A percentile compares a stretch with the other conserved stretches of the same genome.
Evolutionary conservation across 2,329 filamentous ascomycete species (phyloP).

Genomic region (Claviceps africana): DNA sequence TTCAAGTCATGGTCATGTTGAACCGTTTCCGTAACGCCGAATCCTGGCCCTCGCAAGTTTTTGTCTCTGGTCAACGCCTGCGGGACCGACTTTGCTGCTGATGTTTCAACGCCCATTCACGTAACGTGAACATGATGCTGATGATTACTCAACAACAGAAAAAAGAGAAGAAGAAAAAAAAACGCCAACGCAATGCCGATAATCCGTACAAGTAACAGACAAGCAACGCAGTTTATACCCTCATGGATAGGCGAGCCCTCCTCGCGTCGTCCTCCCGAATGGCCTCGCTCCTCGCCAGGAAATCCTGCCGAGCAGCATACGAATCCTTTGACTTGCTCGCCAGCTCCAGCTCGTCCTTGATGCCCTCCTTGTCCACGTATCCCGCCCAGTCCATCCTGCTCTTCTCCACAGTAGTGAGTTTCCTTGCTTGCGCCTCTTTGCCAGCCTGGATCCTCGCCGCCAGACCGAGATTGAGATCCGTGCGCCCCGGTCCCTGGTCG

Average conservation of each 20-base stretch:
- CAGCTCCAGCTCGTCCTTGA: slow-evolving; percentile 52
- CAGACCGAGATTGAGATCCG: slow-evolving; percentile 45
- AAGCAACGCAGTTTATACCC: slow-evolving; percentile 10
- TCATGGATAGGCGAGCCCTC: slow-evolving; percentile 33
- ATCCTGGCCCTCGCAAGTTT: not conserved
- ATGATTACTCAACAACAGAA: not conserved
- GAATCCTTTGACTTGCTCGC: slow-evolving; percentile 52
- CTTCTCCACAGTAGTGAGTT: slow-evolving; percentile 59
- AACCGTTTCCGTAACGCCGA: not conserved
- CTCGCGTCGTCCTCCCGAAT: slow-evolving; percentile 47
- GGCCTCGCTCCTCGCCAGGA: slow-evolving; percentile 50
- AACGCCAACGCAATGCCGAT: not conserved
- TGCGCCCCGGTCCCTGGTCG: slow-evolving; percentile 29
- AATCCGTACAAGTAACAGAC: not conserved
- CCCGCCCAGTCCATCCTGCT: slow-evolving; percentile 61
- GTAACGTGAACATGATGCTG: not conserved
- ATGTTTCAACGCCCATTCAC: not conserved
- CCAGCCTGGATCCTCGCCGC: slow-evolving; percentile 32
- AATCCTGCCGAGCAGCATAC: slow-evolving; percentile 48
- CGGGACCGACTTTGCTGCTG: not conserved
- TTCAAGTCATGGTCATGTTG: not conserved
- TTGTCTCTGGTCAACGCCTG: not conserved
- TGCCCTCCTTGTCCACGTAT: slow-evolving; percentile 56
- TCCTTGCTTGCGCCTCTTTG: slow-evolving; percentile 41
- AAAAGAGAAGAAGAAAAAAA: not conserved